Base-by-base conservation (phyloP, 345 rosid species). In the Brassica rapa region DNA sequence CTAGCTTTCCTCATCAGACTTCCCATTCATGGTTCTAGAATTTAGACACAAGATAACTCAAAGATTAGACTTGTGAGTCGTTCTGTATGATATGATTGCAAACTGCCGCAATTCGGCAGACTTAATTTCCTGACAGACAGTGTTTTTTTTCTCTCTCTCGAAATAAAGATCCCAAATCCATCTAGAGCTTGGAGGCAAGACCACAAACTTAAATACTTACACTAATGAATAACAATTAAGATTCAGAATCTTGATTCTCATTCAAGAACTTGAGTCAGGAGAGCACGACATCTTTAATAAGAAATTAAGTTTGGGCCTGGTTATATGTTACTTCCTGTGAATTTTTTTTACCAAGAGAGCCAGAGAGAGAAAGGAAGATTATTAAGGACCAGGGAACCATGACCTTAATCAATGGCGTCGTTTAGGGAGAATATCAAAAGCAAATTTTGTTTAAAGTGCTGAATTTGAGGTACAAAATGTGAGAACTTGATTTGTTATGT, bases 371-470 rank as follows among this genome's bases (percentile, higher is more conserved):
- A 16, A 25, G 14, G 25, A 29, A 8, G 62, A 11, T 4, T 29
- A 12, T 62, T 8, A 14, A 19, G 5, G 73, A 35, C 55, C 43
- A 53, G 33, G 27, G 71, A 77, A 77, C 72, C 60, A 56, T 64
- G 61, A 21, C 19, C 81, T 27, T 72, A 16, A 78, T 78, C 77
- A 78, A 78, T 67, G 73, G 73, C 81, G 19, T 72, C 55, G 72
- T 78, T 72, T 77, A 37, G 10, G 77, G 72, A 33, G 21, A 77
- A 71, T 51, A 55, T 53, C 66, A 64, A 64, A 62, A 70, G 7
- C 51, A 70, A 62, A 27, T 59, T 75, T 5, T 12, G 59, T 68
- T 68, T 75, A 10, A 71, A 14, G 11, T 15, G 60, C 57, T 70
- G 19, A 62, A 24, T 23, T 61, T 46, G 16, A 43, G 73, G 24